These are phyloP conservation scores for Phytophthora rubi DNA, from an alignment of 352 stramenopile genomes.

Conservation along the genomic window DNA sequence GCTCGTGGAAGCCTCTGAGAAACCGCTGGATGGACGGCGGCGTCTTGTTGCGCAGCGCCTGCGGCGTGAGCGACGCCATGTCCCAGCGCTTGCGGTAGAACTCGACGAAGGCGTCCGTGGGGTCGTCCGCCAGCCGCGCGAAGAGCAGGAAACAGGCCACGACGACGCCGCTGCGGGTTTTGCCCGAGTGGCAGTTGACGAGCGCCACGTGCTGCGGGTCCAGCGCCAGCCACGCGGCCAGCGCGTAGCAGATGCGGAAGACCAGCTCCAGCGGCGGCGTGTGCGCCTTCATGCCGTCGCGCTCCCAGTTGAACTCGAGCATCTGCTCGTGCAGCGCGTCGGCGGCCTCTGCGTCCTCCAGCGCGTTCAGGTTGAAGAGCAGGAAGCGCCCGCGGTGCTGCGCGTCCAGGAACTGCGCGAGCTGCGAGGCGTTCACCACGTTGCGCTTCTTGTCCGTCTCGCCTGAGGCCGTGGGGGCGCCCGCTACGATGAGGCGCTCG, in stretches of 20 bases:
- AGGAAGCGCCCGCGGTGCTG: conserved; percentile 70
- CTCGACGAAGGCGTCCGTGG: conserved; percentile 88
- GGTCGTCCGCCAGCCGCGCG: conserved; percentile 66
- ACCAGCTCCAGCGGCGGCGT: conserved; percentile 83
- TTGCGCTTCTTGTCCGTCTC: conserved; percentile 79
- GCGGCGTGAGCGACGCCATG: conserved; percentile 70
- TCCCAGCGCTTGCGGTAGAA: conserved; percentile 90
- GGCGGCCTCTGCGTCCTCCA: conserved; percentile 44
- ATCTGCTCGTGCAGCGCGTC: conserved; percentile 79
- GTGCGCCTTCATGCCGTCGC: conserved; percentile 84
- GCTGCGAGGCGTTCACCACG: conserved; percentile 73
- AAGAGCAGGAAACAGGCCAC: conserved; percentile 95
- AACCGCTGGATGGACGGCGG: conserved; percentile 82
- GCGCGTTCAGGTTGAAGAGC: conserved; percentile 82
- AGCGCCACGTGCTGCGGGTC: conserved; percentile 83
- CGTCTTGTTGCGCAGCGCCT: conserved; percentile 69
- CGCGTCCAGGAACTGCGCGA: conserved; percentile 63
- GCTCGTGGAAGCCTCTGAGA: conserved; percentile 64
- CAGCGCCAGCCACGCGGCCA: conserved; percentile 92
- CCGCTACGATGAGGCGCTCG: conserved; percentile 65
- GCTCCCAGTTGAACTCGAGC: conserved; percentile 86
- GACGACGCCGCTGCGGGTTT: conserved; percentile 93
- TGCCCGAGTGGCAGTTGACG: conserved; percentile 92
- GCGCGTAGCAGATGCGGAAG: conserved; percentile 93
- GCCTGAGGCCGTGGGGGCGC: conserved; percentile 48